Evolutionary conservation across 2,329 filamentous ascomycete genomes (phyloP).

Genomic region (Pseudogymnoascus sp.): DNA sequence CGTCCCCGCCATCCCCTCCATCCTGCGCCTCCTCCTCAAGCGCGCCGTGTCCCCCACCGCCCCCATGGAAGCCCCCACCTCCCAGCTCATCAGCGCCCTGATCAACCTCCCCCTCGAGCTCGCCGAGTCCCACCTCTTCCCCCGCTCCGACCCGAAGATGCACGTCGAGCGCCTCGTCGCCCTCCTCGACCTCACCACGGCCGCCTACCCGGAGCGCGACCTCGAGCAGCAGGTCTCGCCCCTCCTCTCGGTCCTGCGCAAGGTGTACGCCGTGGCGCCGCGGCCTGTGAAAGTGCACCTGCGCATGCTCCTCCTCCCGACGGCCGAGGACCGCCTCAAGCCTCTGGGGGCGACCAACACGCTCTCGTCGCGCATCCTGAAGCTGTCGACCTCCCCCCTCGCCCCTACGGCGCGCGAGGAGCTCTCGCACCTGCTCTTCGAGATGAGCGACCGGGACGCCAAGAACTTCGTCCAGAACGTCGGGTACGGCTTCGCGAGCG

Average conservation of each 20-base stretch:
- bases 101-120: slow-evolving; percentile 65
- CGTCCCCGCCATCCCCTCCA: slow-evolving; percentile 55
- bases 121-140: slow-evolving; percentile 51
- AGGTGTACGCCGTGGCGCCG: slow-evolving; percentile 62
- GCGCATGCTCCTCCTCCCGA: slow-evolving; percentile 62
- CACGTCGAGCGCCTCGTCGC: slow-evolving; percentile 58
- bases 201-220: slow-evolving; percentile 55
- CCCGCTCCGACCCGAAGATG: slow-evolving; percentile 48
- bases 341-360: slow-evolving; percentile 70
- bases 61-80: slow-evolving; percentile 65
- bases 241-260: slow-evolving; percentile 64
- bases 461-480: slow-evolving; percentile 80
- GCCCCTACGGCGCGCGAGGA: slow-evolving; percentile 64
- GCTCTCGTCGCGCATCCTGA: slow-evolving; percentile 67
- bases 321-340: slow-evolving; percentile 63
- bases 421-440: slow-evolving; percentile 74
- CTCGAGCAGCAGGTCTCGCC: slow-evolving; percentile 65
- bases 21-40: slow-evolving; percentile 62
- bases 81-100: slow-evolving; percentile 68
- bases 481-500: slow-evolving; percentile 88
- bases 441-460: slow-evolving; percentile 74
- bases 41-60: slow-evolving; percentile 48
- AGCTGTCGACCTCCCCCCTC: slow-evolving; percentile 64
- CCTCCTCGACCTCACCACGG: slow-evolving; percentile 60
- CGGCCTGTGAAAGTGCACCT: slow-evolving; percentile 53